Base-by-base conservation (phyloP, 2,329 filamentous ascomycete genomes). In the Sclerotinia nivalis region DNA sequence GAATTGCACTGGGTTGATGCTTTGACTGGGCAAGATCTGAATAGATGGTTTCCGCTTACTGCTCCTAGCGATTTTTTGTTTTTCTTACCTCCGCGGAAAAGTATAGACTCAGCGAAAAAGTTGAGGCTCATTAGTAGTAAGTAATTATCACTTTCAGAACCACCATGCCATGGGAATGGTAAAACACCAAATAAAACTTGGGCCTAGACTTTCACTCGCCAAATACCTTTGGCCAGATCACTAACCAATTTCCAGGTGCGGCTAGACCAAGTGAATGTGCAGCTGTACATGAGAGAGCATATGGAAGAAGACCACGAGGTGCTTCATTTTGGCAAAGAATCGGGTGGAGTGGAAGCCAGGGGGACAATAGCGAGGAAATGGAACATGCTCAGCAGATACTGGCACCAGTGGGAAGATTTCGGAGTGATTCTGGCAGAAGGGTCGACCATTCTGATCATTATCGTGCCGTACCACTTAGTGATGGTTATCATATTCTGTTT, bases 401-500 rank as follows among this genome's bases (percentile, higher is more conserved):
- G 25, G n/a, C 47, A 28, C 61, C 61, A 25, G 61, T 40, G 2
- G 65, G 71, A 37, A 66, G 74, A 64, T 68, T 72, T 13, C 68
- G 72, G 54, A 69, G 73, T 18, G 73, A 73, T 55, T 61, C 59
- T 10, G 65, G 69, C 49, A 73, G 75, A 28, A 71, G 73, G 15
- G 72, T 71, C 40, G 75, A 79, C 60, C 72, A 67, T 49, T 77
- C 83, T 47, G 87, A 90, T 74, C 87, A 91, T 74, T 90, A 88
- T 74, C 85, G 84, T 59, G 88, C 88, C 2, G 79, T 90, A 18
- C 89, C 89, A 4, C 77, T 91, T 52, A 89, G 87, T 71, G 89
- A 91, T 76, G 88, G 89, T 1, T 81, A 85, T 69, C 88, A 91
- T 73, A 82, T 91, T 49, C 78, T 91, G 7, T 91, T 90, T 76